A percentile compares a stretch with the other conserved stretches of the same genome.
These are phyloP conservation scores for Nectriaceae sp. DNA, from an alignment of 2,329 filamentous ascomycete genomes.

Conservation along the genomic window DNA sequence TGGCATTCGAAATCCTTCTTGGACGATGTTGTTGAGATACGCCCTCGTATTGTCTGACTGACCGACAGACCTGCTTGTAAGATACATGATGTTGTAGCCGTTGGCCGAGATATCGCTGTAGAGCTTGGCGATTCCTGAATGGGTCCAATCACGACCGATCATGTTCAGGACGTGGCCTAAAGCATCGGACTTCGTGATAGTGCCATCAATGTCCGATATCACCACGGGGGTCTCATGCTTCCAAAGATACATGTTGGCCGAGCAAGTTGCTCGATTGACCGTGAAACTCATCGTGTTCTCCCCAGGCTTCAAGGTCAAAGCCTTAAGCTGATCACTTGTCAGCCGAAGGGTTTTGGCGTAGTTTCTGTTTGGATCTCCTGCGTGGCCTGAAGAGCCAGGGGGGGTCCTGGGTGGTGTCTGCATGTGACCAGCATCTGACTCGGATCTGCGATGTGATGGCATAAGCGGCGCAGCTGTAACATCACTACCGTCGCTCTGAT, in stretches of 20 bases:
- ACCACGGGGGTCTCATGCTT: slow-evolving; percentile 88
- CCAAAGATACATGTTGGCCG: slow-evolving; percentile 93
- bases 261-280: slow-evolving; percentile 91
- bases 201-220: slow-evolving; percentile 98
- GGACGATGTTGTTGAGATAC: slow-evolving; percentile 85
- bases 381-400: slow-evolving; percentile 59
- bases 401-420: slow-evolving; percentile 71
- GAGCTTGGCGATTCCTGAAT: slow-evolving; percentile 92
- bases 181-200: slow-evolving; percentile 96
- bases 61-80: slow-evolving; percentile 91
- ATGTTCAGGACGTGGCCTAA: slow-evolving; percentile 93
- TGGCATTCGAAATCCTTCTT: slow-evolving; percentile 84
- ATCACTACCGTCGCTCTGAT: slow-evolving; percentile 85
- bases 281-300: slow-evolving; percentile 94
- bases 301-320: slow-evolving; percentile 78
- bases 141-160: slow-evolving; percentile 97
- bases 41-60: slow-evolving; percentile 88
- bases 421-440: slow-evolving; percentile 63
- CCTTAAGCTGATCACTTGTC: slow-evolving; percentile 93
- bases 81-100: slow-evolving; percentile 98
- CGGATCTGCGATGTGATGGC: slow-evolving; percentile 61
- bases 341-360: slow-evolving; percentile 96
- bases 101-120: slow-evolving; percentile 95
- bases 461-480: slow-evolving; percentile 49
- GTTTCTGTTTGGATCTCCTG: slow-evolving; percentile 74